Conservation (phyloP, 495 filamentous ascomycete species). For the Lasiosphaeriaceae sp. region DNA sequence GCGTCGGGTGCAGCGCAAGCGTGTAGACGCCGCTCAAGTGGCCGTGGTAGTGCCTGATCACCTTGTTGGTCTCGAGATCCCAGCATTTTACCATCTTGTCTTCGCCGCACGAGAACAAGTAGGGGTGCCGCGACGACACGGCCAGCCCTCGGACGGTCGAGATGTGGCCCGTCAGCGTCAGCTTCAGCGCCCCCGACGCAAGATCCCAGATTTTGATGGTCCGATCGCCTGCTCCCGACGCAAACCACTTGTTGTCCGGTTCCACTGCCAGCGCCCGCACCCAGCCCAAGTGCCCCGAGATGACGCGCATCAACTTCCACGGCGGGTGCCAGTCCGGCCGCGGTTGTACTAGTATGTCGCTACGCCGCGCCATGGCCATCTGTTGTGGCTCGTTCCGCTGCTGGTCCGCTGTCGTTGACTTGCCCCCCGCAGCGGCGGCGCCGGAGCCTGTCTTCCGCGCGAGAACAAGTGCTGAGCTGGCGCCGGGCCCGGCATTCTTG, state of each 20-base stretch:
- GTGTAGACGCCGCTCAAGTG: slow-evolving; percentile 97
- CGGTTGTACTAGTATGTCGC: slow-evolving; percentile 65
- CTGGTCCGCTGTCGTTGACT: slow-evolving; percentile 5
- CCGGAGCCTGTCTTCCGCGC: slow-evolving; percentile 22
- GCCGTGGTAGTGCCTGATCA: slow-evolving; percentile 97
- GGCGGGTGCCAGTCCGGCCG: slow-evolving; percentile 93
- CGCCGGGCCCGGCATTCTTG: slow-evolving; percentile 33
- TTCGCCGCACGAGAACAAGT: slow-evolving; percentile 95
- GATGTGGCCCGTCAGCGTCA: slow-evolving; percentile 96
- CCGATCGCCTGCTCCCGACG: slow-evolving; percentile 89
- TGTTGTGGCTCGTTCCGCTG: slow-evolving; percentile 26
- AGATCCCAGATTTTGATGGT: slow-evolving; percentile 99
- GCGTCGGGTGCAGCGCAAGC: slow-evolving; percentile 81
- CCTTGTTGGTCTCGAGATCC: slow-evolving; percentile 98
- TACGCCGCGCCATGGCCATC: slow-evolving; percentile 59
- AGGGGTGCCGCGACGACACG: slow-evolving; percentile 90
- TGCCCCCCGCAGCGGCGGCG: neutral
- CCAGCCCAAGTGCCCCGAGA: slow-evolving; percentile 96
- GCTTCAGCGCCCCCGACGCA: slow-evolving; percentile 71
- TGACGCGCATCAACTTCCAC: slow-evolving; percentile 98
- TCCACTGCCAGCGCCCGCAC: slow-evolving; percentile 88
- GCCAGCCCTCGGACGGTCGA: slow-evolving; percentile 92
- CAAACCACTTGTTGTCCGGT: slow-evolving; percentile 97
- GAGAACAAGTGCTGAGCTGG: slow-evolving; percentile 57
- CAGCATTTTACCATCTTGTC: slow-evolving; percentile 99